Evolutionary conservation across 2,329 filamentous ascomycete species (phyloP), one percentile per base, ranked within the genome.

Genomic region (Clonostachys chloroleuca): DNA sequence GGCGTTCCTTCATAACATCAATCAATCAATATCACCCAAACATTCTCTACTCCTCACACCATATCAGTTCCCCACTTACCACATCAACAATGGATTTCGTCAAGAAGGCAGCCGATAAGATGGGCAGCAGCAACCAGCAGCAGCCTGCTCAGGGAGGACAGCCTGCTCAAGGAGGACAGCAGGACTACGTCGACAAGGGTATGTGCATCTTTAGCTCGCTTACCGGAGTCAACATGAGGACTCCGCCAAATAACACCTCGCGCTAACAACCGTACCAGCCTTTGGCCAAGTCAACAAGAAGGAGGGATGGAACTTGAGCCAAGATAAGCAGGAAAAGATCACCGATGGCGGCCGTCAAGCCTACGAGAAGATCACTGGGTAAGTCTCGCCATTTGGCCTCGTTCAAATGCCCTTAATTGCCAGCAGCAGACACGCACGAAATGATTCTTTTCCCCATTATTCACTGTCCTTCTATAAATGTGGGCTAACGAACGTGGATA

Each of bases 121-220:
- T 39, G 14, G 14, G 14, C 24, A 10, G 24, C 24, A 10, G 24
- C 24, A 30, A 30, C 24, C 24, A 30, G 9, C 24, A 30, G 24
- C 36, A 39, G 17, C 36, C 14, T n/a, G 36, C 14, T 8, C 36
- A 39, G 36, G 14, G 36, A 39, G 36, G 36, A 6, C 36, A 39
- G 17, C 36, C 14, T 8, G 36, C 14, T 4, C 12, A 14, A 12
- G 14, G 36, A n/a, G 36, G 24, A 30, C 47, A 53, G 47, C 51
- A 60, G 30, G 68, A 72, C 52, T 59, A 58, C 43, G 49, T 53
- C 3, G 59, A 61, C 49, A 61, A 61, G 55, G 57, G 58, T 60
- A 45, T 41, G 56, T 44, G 9, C 9, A 10, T 30, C 8, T 30
- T 10, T 9, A 10, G 8, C 6, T 30, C 24, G 9, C 24, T 9